A percentile compares a stretch with the other conserved stretches of the same genome.
Evolutionary conservation across 306 rosid species (phyloP).

Genomic region (Lathyrus oleraceus): DNA sequence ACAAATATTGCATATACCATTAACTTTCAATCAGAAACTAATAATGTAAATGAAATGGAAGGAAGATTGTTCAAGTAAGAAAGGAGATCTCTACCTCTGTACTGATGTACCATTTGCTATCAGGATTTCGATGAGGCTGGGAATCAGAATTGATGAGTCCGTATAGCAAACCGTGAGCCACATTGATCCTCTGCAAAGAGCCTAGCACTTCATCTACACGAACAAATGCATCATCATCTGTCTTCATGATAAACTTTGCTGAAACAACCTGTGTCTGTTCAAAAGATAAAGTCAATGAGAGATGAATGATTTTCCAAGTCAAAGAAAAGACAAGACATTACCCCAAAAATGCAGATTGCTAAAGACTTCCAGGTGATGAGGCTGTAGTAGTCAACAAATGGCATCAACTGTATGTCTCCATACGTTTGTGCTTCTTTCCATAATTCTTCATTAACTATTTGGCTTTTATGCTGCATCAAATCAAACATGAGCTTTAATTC

Average conservation of each 20-base stretch:
- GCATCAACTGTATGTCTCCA: slow-evolving; percentile 95
- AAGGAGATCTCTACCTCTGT: slow-evolving; percentile 57
- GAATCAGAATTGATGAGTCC: slow-evolving; percentile 95
- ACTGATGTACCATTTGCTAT: slow-evolving; percentile 97
- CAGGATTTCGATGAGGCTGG: slow-evolving; percentile 77
- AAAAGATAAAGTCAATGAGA: slow-evolving; percentile 44
- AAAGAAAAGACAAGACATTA: slow-evolving; percentile 49
- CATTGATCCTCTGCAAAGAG: slow-evolving; percentile 62
- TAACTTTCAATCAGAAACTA: slow-evolving; percentile 27
- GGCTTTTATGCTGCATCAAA: slow-evolving; percentile 84
- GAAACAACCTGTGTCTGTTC: slow-evolving; percentile 94
- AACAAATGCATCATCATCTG: slow-evolving; percentile 97
- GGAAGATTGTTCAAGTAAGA: neutral
- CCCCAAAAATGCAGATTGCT: slow-evolving; percentile 96
- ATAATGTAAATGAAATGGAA: neutral
- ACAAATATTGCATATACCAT: slow-evolving; percentile 1
- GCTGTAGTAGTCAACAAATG: slow-evolving; percentile 95
- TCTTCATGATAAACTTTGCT: slow-evolving; percentile 93
- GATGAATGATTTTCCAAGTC: slow-evolving; percentile 25
- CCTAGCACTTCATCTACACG: slow-evolving; percentile 86
- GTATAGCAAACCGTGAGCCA: slow-evolving; percentile 66
- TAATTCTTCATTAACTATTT: slow-evolving; percentile 87
- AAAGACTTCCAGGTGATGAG: slow-evolving; percentile 97
- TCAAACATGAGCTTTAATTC: slow-evolving; percentile 40
- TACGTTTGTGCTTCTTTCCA: slow-evolving; percentile 95